Base-by-base conservation (phyloP, 192 early-diverging fungal species). In the Geosiphon pyriformis region DNA sequence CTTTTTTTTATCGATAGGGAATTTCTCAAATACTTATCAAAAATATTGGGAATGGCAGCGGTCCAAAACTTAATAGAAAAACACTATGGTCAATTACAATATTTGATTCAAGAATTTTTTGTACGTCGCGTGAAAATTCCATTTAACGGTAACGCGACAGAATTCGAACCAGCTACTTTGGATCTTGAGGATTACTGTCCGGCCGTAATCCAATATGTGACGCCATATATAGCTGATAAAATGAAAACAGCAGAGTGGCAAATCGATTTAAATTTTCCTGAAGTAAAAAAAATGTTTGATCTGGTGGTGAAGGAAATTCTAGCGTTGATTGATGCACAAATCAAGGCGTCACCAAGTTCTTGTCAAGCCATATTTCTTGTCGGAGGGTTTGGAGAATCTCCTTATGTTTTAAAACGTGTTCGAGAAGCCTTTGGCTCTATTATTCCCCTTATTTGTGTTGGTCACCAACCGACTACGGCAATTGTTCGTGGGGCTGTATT, bases 361-460 rank as follows among this genome's bases (percentile, higher is more conserved):
- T 64, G 78, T 10, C 54, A 75, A 17, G 73, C 78, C 7, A 77
- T 79, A 20, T 83, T 83, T 66, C 55, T 83, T 57, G 79, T 80
- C 10, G 82, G 82, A 29, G 82, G 82, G 32, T 81, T 81, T 63
- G 77, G 82, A 20, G 72, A 76, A 49, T 81, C 79, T 3, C 61
- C 65, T 4, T 81, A 81, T 46, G 48, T 83, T 7, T 74, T 74
- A 51, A 52, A 67, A 3, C 46, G 64, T 32, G 62, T 83, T 15
- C 70, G 72, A 59, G 26, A 60, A 18, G 53, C 55, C 12, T 77
- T 79, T 65, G 61, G 48, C n/a, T 59, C 47, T 49, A 37, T 59
- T 37, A 68, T 79, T 7, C 33, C 49, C 0, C 64, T 66, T 20
- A 73, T 80, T 29, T 64, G 69, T 8, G 69, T 74, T 17, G 77